Conservation (phyloP, 2,329 filamentous ascomycete species). For the Sporothrix dimorphospora region DNA sequence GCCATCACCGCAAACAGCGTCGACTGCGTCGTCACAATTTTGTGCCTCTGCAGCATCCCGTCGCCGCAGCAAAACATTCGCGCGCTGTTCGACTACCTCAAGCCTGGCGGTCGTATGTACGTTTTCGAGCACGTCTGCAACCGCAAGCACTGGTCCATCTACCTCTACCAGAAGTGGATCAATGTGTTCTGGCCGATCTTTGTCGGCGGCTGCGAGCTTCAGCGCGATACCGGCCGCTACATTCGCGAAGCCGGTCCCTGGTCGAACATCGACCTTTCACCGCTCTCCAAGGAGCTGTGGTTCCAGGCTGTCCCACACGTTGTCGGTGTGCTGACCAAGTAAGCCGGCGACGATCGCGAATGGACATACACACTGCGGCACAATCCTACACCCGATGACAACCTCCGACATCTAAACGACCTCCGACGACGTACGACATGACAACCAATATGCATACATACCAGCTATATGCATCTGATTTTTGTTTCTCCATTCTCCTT, state of each 20-base stretch:
- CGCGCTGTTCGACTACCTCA: constrained; percentile 60
- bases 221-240: constrained; percentile 51
- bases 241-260: constrained; percentile 56
- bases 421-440: background rate
- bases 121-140: constrained; percentile 63
- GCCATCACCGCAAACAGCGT: constrained; percentile 54
- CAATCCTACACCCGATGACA: background rate
- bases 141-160: constrained; percentile 46
- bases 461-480: background rate
- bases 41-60: constrained; percentile 67
- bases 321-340: constrained; percentile 58
- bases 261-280: constrained; percentile 52
- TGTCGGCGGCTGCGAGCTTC: constrained; percentile 57
- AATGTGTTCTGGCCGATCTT: constrained; percentile 57
- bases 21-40: constrained; percentile 62
- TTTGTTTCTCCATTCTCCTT: background rate
- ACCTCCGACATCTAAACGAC: background rate
- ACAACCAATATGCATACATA: background rate
- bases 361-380: background rate
- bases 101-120: constrained; percentile 65
- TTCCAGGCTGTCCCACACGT: constrained; percentile 53
- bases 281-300: constrained; percentile 47
- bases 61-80: constrained; percentile 59
- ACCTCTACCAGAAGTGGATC: constrained; percentile 55
- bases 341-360: background rate